phyloP scores from a whole-genome alignment of 768 basidiomycete species.

The Naganishia randhawae region DNA sequence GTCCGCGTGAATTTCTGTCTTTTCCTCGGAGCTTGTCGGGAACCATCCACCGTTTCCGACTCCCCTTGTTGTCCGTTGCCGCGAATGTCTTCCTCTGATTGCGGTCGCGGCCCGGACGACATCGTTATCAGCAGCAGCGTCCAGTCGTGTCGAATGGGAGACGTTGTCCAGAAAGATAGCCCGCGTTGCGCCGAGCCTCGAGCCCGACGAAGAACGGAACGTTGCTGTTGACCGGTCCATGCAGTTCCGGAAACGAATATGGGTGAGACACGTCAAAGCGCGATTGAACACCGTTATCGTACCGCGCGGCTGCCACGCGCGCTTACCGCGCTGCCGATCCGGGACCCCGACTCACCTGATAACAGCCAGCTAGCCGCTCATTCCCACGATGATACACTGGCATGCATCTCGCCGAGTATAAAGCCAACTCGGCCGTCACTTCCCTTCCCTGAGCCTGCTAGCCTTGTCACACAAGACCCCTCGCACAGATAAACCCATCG shows the following conservation, averaged over 20 bases:
- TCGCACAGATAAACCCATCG: neutral
- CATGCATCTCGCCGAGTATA: too few relatives aligned
- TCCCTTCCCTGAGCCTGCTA: neutral
- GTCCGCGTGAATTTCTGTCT: conserved; percentile 4
- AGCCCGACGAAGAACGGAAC: too few relatives aligned
- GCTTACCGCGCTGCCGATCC: neutral
- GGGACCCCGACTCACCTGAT: too few relatives aligned
- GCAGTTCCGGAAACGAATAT: neutral
- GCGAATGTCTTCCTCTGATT: neutral
- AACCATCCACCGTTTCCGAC: neutral
- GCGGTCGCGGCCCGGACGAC: neutral
- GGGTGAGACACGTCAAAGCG: neutral
- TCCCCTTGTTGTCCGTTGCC: neutral
- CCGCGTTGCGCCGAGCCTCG: too few relatives aligned
- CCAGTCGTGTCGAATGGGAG: neutral
- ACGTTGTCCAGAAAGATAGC: too few relatives aligned
- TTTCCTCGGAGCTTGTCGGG: neutral
- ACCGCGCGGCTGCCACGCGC: neutral
- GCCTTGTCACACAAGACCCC: neutral
- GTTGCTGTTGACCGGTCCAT: too few relatives aligned
- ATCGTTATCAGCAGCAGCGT: neutral
- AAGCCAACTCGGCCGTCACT: neutral
- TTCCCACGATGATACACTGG: too few relatives aligned
- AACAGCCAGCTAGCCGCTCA: too few relatives aligned
- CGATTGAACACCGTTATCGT: neutral